These are phyloP conservation scores for Flaveria linearis DNA, from an alignment of 129 eudicot genomes.

Conservation along the genomic window DNA sequence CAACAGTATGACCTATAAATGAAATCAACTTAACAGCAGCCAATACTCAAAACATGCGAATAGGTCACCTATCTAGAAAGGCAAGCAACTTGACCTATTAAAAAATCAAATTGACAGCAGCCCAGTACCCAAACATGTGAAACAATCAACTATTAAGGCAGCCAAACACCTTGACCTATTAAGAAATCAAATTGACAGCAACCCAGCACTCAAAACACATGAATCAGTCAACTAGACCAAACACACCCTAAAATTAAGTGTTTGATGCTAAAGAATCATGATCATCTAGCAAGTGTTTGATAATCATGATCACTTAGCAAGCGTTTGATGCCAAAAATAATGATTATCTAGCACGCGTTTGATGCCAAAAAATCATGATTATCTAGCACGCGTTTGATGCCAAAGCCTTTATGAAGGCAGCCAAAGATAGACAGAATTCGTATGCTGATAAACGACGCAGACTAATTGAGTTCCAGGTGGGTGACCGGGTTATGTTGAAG, in stretches of 20 bases:
- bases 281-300: background rate
- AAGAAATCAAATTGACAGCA: background rate
- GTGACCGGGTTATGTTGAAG: too few species aligned
- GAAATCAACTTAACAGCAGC: background rate
- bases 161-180: background rate
- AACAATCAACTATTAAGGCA: constrained; percentile 5
- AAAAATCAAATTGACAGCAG: background rate
- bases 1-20: background rate
- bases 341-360: background rate
- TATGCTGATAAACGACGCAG: too few species aligned
- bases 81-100: background rate
- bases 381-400: too few species aligned
- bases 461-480: too few species aligned
- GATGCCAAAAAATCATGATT: background rate
- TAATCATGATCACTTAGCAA: background rate
- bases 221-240: background rate
- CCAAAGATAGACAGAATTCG: too few species aligned
- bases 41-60: background rate
- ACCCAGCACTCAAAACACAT: background rate
- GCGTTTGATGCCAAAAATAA: background rate
- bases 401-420: too few species aligned
- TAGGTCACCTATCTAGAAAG: constrained; percentile 5
- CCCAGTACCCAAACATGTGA: background rate
- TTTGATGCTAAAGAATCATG: background rate
- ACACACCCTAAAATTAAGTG: background rate